Conservation (phyloP, 2,329 filamentous ascomycete genomes). For the Apiospora kogelbergensis region DNA sequence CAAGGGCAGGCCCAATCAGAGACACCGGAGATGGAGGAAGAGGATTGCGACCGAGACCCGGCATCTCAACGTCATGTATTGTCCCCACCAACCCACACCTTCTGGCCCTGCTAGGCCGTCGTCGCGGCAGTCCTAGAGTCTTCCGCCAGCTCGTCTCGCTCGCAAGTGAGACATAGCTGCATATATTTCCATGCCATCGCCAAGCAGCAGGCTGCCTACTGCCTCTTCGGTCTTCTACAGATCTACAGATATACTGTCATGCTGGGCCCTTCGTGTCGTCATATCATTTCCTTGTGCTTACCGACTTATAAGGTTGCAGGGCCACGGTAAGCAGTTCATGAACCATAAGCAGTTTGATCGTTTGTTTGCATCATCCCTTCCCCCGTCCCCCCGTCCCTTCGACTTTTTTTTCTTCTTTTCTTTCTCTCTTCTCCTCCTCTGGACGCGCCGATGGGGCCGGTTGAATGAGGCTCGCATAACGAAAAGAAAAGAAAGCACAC, state of each 20-base stretch:
- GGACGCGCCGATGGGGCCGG: not conserved
- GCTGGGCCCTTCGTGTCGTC: not conserved
- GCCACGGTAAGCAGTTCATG: not conserved
- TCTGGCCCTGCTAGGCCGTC: not conserved
- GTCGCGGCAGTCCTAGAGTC: conserved; percentile 1
- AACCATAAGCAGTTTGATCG: not conserved
- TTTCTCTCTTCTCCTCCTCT: not conserved
- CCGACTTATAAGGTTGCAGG: not conserved
- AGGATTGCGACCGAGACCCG: not conserved
- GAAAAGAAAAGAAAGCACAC: conserved; percentile 1
- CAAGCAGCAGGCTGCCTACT: too few relatives aligned
- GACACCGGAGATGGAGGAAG: not conserved
- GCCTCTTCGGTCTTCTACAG: not conserved
- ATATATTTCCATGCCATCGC: too few relatives aligned
- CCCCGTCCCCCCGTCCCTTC: not conserved
- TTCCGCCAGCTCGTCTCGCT: not conserved
- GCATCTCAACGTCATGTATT: conserved; percentile 1
- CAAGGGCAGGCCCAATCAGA: not conserved
- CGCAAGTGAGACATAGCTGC: conserved; percentile 7
- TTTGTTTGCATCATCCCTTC: not conserved
- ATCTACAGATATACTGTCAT: not conserved
- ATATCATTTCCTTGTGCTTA: not conserved
- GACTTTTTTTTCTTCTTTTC: not conserved
- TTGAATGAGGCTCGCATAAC: not conserved
- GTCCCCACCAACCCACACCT: conserved; percentile 1